Base-by-base conservation (phyloP, 2,329 filamentous ascomycete genomes). In the Clarireedia sp. region DNA sequence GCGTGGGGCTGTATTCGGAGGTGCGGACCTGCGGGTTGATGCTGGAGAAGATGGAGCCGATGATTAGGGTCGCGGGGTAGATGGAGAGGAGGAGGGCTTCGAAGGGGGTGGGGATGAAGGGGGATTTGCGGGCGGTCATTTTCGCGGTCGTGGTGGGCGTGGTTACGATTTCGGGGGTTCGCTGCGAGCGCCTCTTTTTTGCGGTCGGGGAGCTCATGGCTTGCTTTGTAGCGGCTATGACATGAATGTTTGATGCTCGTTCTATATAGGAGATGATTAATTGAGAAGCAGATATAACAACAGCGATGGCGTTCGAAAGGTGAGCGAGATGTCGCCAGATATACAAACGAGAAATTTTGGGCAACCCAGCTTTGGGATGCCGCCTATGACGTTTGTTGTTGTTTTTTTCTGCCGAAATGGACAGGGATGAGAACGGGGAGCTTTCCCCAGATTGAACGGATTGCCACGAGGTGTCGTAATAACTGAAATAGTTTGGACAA, bases 41-140 rank as follows among this genome's bases (percentile, higher is more conserved):
- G 37, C 82, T 73, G 46, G 86, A 86, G 78, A 89, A 96, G 62
- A 95, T 67, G 26, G 89, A 87, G 62, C 94, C 94, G 62, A 96
- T 80, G 54, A 90, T 60, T 56, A 99, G 83, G 6, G 91, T 85
- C 24, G 75, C 64, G 3, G 92, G 92, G 73, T 96, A 97, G 58
- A 89, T 73, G 49, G 73, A 63, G 2, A 96, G 79, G 21, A 85
- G 74, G 55, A 81, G 64, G 23, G 78, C 72, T 68, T 95, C 88
- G 65, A 85, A 75, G 8, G 79, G 76, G 2, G 87, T 90, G 4
- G 87, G 88, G 2, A 90, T 75, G 70, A 80, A 82, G 2, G 87
- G 85, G 37, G 76, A 64, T 51, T 58, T 61, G 55, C 61, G 59
- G 12, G 60, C 17, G n/a, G 57, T 51, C 51, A 60, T 63, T 45